phyloP scores from a whole-genome alignment of 371 early-diverging fungal genomes.

The Mycotypha africana region DNA sequence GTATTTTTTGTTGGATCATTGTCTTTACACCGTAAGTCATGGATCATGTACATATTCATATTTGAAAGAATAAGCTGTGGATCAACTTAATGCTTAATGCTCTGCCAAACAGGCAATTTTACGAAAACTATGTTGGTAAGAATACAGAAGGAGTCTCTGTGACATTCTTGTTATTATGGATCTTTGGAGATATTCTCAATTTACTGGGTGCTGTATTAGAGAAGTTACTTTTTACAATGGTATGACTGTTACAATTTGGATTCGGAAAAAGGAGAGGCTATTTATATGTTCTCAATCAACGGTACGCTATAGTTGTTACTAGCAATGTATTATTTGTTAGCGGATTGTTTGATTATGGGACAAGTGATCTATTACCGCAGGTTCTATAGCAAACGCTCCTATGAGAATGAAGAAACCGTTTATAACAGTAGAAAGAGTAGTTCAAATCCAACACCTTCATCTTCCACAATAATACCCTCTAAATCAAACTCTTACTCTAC shows the following conservation, averaged over 20 bases:
- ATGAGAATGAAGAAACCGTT: slow-evolving; percentile 11
- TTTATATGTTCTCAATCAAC: too few relatives aligned
- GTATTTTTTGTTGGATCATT: slow-evolving; percentile 61
- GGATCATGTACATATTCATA: background rate
- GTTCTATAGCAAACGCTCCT: slow-evolving; percentile 13
- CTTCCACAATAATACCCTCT: too few relatives aligned
- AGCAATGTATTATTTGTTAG: slow-evolving; percentile 44
- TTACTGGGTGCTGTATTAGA: slow-evolving; percentile 71
- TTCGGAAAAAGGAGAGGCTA: too few relatives aligned
- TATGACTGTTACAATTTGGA: too few relatives aligned
- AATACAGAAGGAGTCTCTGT: slow-evolving; percentile 65
- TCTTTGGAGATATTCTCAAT: slow-evolving; percentile 79
- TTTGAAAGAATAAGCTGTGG: too few relatives aligned
- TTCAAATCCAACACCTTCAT: background rate
- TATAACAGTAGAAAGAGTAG: too few relatives aligned
- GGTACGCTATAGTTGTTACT: slow-evolving; percentile 38
- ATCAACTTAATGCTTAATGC: background rate
- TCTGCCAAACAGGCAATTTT: slow-evolving; percentile 46
- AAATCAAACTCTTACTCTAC: background rate
- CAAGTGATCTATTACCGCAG: slow-evolving; percentile 57
- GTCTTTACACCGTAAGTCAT: slow-evolving; percentile 66
- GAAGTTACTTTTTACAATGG: slow-evolving; percentile 65
- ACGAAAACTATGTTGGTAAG: slow-evolving; percentile 54
- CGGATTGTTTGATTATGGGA: slow-evolving; percentile 43
- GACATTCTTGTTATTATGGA: slow-evolving; percentile 71